Conservation (phyloP, 495 filamentous ascomycete genomes). For the Xylaria scruposa region DNA sequence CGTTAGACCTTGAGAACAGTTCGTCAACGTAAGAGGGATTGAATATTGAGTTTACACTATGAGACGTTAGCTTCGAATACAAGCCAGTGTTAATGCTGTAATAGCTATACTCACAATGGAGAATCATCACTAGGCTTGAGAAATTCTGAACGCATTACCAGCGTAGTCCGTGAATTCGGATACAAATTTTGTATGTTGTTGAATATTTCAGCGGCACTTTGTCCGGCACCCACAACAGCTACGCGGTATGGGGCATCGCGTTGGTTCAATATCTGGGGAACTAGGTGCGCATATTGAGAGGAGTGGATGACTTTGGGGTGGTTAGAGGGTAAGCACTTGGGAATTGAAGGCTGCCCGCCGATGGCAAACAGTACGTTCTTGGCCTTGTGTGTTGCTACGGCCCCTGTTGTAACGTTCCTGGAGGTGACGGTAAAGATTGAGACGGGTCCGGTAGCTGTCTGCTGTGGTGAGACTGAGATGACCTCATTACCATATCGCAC, state of each 20-base stretch:
- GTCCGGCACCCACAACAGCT: conserved; percentile 85
- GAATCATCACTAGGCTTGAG: conserved; percentile 92
- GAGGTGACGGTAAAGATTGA: conserved; percentile 58
- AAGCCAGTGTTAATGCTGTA: neutral
- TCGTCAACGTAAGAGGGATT: conserved; percentile 80
- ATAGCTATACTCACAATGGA: conserved; percentile 76
- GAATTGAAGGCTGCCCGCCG: conserved; percentile 82
- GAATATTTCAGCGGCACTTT: conserved; percentile 96
- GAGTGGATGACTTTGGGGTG: conserved; percentile 82
- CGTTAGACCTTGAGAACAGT: conserved; percentile 68
- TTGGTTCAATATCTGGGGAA: conserved; percentile 67
- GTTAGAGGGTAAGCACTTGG: conserved; percentile 64
- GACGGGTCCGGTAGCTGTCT: conserved; percentile 47
- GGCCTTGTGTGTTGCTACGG: conserved; percentile 52
- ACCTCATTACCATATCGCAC: conserved; percentile 84
- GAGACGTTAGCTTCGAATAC: conserved; percentile 17
- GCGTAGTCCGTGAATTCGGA: conserved; percentile 74
- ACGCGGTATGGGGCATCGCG: conserved; percentile 67
- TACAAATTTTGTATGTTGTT: conserved; percentile 83
- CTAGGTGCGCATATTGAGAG: conserved; percentile 76
- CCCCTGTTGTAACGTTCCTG: conserved; percentile 45
- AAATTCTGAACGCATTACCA: conserved; percentile 81
- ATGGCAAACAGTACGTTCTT: conserved; percentile 86
- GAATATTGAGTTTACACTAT: conserved; percentile 94
- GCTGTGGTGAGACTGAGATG: conserved; percentile 59